Evolutionary conservation across 2,329 filamentous ascomycete genomes (phyloP).

Genomic region (Magnaporthiopsis incrustans): DNA sequence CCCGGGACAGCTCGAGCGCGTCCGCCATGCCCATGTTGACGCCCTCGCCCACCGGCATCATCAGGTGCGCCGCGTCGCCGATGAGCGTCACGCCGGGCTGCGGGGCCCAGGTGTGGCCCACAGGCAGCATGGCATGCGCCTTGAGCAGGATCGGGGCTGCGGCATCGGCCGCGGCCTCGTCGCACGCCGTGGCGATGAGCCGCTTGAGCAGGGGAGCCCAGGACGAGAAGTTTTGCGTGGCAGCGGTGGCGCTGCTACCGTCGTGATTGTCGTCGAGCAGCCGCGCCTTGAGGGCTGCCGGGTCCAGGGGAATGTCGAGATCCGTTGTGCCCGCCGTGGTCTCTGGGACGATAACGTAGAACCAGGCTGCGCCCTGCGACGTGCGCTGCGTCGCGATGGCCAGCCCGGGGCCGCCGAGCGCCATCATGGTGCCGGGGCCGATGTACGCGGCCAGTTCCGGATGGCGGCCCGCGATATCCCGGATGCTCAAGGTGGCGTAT

Average conservation of each 20-base stretch:
- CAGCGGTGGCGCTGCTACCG: neutral
- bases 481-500: slow-evolving; percentile 26
- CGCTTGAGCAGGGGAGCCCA: slow-evolving; percentile 21
- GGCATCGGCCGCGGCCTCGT: slow-evolving; percentile 16
- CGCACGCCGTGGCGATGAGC: slow-evolving; percentile 20
- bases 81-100: slow-evolving; percentile 37
- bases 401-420: slow-evolving; percentile 26
- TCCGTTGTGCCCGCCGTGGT: slow-evolving; percentile 8
- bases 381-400: slow-evolving; percentile 26
- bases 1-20: slow-evolving; percentile 32
- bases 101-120: slow-evolving; percentile 32
- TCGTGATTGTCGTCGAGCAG: slow-evolving; percentile 15
- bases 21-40: slow-evolving; percentile 46
- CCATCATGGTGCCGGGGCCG: slow-evolving; percentile 28
- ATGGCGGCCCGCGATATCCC: slow-evolving; percentile 23
- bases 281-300: slow-evolving; percentile 9
- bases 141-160: slow-evolving; percentile 15
- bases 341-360: slow-evolving; percentile 20
- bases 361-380: slow-evolving; percentile 20
- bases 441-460: slow-evolving; percentile 29
- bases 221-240: slow-evolving; percentile 13
- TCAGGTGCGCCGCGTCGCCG: slow-evolving; percentile 47
- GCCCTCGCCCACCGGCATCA: slow-evolving; percentile 44
- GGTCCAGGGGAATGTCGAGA: neutral
- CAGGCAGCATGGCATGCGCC: slow-evolving; percentile 31